Evolutionary conservation across 768 basidiomycete species (phyloP), one percentile per base, ranked within the genome.

Genomic region (Boletales sp.): DNA sequence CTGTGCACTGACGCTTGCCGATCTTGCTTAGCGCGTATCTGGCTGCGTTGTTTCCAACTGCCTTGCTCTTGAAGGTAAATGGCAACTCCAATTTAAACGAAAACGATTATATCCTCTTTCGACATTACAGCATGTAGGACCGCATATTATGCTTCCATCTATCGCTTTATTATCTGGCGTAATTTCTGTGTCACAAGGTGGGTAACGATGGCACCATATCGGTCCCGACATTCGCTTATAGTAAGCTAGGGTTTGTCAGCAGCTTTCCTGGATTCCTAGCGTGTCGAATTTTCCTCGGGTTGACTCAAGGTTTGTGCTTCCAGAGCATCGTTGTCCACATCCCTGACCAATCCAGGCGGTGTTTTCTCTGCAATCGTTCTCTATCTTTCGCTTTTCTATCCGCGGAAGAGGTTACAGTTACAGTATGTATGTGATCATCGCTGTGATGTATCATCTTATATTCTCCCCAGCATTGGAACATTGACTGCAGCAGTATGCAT

Each of bases 141-240:
- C 84, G 3, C 73, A 83, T 13, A 72, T 80, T 46, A 66, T 79
- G 37, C 73, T 85, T 57, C 84, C 87, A 0, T 62, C 76, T 0
- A 80, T 87, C 76, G 66, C 84, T 28, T 72, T 75, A 1, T 60
- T 80, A 1, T 87, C 85, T 86, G 87, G 86, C 8, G 41, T 84
- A 13, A 74, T 82, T 13, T 76, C 78, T 10, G 72, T 80, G 9
- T 68, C 79, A 34, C 86, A 87, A 73, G 84, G 82, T 77, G 44
- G 42, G 36, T 0, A 6, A 4, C 40, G 8, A 17, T 50, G 14
- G 8, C 5, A 21, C 21, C 4, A 21, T 25, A 31, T 15, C 30
- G 10, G 5, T 15, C 31, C 2, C 14, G 5, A 31, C 2, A 35
- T 30, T 28, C 31, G 8, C 30, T 57, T n/a, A 55, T 41, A 2